phyloP scores from a whole-genome alignment of 371 early-diverging fungal genomes.

The Nematocida ironsii region DNA sequence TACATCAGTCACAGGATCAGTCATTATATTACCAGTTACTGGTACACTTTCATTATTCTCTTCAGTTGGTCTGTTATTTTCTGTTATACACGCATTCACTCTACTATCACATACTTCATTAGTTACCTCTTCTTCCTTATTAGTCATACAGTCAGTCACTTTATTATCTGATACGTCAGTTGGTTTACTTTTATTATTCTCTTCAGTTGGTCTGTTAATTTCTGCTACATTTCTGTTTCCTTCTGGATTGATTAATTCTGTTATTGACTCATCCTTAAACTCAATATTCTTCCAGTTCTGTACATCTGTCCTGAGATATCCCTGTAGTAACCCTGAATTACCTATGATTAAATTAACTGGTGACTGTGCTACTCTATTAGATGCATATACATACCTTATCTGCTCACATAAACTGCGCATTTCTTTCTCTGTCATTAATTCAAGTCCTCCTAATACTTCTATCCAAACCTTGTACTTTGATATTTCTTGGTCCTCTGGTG shows the following conservation, averaged over 20 bases:
- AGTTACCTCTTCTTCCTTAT: too few relatives aligned
- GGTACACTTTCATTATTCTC: neutral
- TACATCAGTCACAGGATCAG: too few relatives aligned
- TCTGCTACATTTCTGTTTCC: neutral
- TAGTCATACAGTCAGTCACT: too few relatives aligned
- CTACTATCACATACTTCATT: neutral
- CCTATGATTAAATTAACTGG: constrained; percentile 18
- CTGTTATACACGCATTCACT: neutral
- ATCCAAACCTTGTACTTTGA: constrained; percentile 16
- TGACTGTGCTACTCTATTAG: constrained; percentile 11
- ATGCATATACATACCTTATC: constrained; percentile 25
- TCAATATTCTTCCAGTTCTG: constrained; percentile 33
- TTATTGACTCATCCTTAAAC: neutral
- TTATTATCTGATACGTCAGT: too few relatives aligned
- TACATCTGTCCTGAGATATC: constrained; percentile 2
- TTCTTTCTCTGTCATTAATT: constrained; percentile 41
- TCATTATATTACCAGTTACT: too few relatives aligned
- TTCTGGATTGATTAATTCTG: neutral
- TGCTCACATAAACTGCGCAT: constrained; percentile 43
- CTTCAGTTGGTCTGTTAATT: neutral
- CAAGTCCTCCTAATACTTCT: constrained; percentile 24
- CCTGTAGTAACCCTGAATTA: constrained; percentile 2
- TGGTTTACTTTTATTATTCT: neutral
- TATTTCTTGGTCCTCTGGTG: neutral
- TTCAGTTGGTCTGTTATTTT: neutral